Base-by-base conservation (phyloP, 495 filamentous ascomycete species). In the Penicillium goetzii region DNA sequence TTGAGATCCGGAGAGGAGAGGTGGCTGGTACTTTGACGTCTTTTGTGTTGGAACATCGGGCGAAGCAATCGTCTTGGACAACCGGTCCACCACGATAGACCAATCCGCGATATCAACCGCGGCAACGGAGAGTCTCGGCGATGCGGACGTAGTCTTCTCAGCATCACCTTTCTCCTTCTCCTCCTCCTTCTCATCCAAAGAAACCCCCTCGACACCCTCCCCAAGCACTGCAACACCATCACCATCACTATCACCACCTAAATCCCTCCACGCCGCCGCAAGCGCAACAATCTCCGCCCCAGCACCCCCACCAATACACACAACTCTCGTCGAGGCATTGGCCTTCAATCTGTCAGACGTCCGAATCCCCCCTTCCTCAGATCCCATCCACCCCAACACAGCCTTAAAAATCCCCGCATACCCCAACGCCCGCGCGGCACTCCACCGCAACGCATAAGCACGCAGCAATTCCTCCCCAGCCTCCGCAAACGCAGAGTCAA, bases 381-480 rank as follows among this genome's bases (percentile, higher is more conserved):
- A 63, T 62, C n/a, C 84, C 73, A 72, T 75, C 61, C 63, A 67
- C 6, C 28, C 4, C 28, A 77, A 38, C 21, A 79, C 59, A 36
- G 81, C 82, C 21, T 75, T 65, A 32, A 98, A 81, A 5, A 97
- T 70, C 8, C 85, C 79, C 34, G 84, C 74, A 76, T 97, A 99
- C 62, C 89, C 92, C 28, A 97, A 78, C 3, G 92, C 90, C 43
- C 95, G 76, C 36, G 87, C 85, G 12, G 94, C 88, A 72, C 91
- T 96, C 91, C 92, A 99, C 58, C 95, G 80, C 61, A 90, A 82
- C 5, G 91, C 90, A 78, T 99, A 99, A 6, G 89, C 92, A 43
- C 88, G 81, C 21, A 96, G 80, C 41, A 87, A 79, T 49, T 88
- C 86, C 40, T 86, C 78, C 33, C 74, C 72, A 0, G 87, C 90